Base-by-base conservation (phyloP, 2,329 filamentous ascomycete species). In the Cladosporium sp. region DNA sequence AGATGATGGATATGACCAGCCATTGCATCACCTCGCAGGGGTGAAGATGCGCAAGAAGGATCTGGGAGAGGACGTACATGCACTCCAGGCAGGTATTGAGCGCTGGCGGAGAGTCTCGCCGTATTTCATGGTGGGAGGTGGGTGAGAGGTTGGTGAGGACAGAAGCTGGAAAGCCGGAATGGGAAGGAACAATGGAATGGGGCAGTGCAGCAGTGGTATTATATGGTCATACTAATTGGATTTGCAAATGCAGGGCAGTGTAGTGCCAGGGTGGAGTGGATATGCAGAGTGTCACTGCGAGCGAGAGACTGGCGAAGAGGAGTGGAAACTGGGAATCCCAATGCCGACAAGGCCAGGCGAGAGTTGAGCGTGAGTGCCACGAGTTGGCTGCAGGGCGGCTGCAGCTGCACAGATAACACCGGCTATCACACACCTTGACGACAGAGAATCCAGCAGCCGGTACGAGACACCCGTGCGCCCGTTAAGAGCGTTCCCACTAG, bases 41-140 rank as follows among this genome's bases (percentile, higher is more conserved):
- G 35, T 23, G 46, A 5, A 12, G 1, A 26, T 28, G n/a, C 14
- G n/a, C 33, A 14, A 26, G 16, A 33, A 37, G 2, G 29, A 12
- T 11, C n/a, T 23, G 33, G 14, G 6, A 16, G 21, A 23, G 35
- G 33, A 65, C 63, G 60, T 35, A 65, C 63, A 66, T 49, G 64
- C 64, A 73, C 86, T 90, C 91, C 91, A 95, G 85, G 90, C 88
- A 69, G 91, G 91, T 74, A 93, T 91, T 56, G 91, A 93, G 77
- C 91, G 86, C 78, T 87, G 84, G 75, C 89, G 87, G 68, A 95
- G 84, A 67, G 87, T 89, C 69, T 91, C 84, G 69, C 90, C 89
- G 85, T 90, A 92, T 83, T 92, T 92, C 90, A 92, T 92, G 35
- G 50, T 31, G 50, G 26, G 18, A 29, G 61, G 61, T 16, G 29